These are phyloP conservation scores for Articulospora tetracladia DNA, from an alignment of 495 filamentous ascomycete genomes.

Conservation along the genomic window DNA sequence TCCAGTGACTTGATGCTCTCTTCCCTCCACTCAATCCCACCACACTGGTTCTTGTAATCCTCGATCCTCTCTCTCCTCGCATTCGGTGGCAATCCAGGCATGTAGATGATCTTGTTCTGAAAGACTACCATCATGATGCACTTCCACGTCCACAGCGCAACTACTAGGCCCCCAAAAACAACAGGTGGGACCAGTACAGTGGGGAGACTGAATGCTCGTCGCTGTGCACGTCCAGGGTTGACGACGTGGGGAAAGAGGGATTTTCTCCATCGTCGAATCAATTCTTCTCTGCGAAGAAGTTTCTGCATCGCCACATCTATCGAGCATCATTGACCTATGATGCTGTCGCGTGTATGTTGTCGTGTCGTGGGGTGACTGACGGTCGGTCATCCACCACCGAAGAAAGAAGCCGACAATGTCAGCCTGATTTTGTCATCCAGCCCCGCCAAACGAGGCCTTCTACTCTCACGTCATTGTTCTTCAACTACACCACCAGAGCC, in stretches of 20 bases:
- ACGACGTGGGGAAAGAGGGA: neutral
- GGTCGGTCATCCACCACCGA: neutral
- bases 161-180: conserved; percentile 61
- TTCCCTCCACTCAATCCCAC: conserved; percentile 60
- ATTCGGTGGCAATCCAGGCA: conserved; percentile 65
- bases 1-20: conserved; percentile 49
- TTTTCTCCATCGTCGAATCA: neutral
- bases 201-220: conserved; percentile 34
- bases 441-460: neutral
- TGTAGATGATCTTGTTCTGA: conserved; percentile 84
- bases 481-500: neutral
- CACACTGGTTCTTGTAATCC: conserved; percentile 54
- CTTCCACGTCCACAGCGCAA: conserved; percentile 74
- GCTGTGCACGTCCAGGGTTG: conserved; percentile 1
- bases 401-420: neutral
- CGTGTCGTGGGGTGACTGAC: neutral
- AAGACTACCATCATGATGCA: conserved; percentile 76
- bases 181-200: conserved; percentile 57
- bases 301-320: neutral
- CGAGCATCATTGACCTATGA: neutral
- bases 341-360: neutral
- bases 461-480: neutral
- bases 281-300: neutral
- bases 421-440: neutral
- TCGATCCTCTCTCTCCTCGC: conserved; percentile 53